Conservation (phyloP, 148 eudicot genomes). For the Hydrangea macrophylla region DNA sequence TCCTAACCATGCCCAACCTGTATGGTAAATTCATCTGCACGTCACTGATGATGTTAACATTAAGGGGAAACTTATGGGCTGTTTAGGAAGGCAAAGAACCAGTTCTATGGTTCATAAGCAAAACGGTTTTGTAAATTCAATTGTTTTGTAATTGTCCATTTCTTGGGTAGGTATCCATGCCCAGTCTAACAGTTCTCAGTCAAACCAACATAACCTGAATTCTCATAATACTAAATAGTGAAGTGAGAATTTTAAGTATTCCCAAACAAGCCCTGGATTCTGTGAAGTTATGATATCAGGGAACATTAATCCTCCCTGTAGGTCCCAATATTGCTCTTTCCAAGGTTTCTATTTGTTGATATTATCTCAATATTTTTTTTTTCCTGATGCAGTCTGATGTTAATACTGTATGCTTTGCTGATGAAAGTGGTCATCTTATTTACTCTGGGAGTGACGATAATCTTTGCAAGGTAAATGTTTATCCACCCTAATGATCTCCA, state of each 20-base stretch:
- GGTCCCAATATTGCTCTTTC: neutral
- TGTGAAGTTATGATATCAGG: neutral
- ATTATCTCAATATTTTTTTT: neutral
- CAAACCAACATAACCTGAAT: too few relatives aligned
- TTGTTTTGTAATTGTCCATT: too few relatives aligned
- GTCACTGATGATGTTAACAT: neutral
- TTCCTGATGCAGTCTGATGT: slow-evolving; percentile 65
- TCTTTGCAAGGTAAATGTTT: slow-evolving; percentile 52
- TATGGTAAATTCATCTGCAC: neutral
- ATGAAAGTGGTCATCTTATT: slow-evolving; percentile 61
- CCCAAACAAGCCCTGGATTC: too few relatives aligned
- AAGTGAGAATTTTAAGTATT: too few relatives aligned
- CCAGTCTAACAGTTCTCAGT: too few relatives aligned
- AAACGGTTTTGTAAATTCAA: too few relatives aligned
- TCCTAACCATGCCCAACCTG: neutral
- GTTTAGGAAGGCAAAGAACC: too few relatives aligned
- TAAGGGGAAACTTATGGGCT: too few relatives aligned
- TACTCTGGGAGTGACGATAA: slow-evolving; percentile 75
- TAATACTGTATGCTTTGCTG: slow-evolving; percentile 73
- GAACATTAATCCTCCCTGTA: neutral
- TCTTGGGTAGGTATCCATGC: too few relatives aligned
- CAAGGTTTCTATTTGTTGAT: neutral
- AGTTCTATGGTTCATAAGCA: too few relatives aligned
- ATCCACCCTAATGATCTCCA: neutral
- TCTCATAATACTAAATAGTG: too few relatives aligned